phyloP scores from a whole-genome alignment of 306 rosid genomes.

The Ormosia emarginata region DNA sequence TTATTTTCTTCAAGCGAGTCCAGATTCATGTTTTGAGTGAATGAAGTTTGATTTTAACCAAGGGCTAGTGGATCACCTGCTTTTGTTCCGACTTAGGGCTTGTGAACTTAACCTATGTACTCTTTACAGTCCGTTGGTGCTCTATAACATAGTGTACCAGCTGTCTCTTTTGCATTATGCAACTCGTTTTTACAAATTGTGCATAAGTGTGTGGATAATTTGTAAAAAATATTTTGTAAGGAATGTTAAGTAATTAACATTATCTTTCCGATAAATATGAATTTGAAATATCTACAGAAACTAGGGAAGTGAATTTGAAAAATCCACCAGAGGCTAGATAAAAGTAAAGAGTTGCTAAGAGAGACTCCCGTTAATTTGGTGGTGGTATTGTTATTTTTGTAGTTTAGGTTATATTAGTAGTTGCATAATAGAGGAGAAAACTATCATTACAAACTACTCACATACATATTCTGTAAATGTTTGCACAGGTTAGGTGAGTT shows the following conservation, averaged over 20 bases:
- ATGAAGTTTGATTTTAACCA: slow-evolving; percentile 26
- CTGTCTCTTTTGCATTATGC: not conserved
- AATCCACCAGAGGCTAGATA: not conserved
- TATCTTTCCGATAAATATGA: not conserved
- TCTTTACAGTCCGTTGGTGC: not conserved
- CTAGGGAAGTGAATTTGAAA: not conserved
- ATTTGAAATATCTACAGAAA: not conserved
- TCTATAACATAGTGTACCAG: not conserved
- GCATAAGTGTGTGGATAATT: not conserved
- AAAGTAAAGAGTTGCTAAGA: not conserved
- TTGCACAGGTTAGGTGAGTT: no score
- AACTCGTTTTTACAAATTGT: not conserved
- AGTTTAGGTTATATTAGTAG: not conserved
- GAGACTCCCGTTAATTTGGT: not conserved
- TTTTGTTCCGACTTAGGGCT: not conserved
- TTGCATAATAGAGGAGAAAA: not conserved
- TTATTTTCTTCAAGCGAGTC: slow-evolving; percentile 31
- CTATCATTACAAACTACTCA: not conserved
- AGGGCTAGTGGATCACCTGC: not conserved
- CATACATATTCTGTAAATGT: not conserved
- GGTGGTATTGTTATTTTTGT: not conserved
- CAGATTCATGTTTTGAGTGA: slow-evolving; percentile 29
- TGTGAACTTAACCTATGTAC: not conserved
- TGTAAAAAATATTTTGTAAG: not conserved
- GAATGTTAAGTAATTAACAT: not conserved